Evolutionary conservation across 371 early-diverging fungal species (phyloP).

Genomic region (Rhizomucor miehei): DNA sequence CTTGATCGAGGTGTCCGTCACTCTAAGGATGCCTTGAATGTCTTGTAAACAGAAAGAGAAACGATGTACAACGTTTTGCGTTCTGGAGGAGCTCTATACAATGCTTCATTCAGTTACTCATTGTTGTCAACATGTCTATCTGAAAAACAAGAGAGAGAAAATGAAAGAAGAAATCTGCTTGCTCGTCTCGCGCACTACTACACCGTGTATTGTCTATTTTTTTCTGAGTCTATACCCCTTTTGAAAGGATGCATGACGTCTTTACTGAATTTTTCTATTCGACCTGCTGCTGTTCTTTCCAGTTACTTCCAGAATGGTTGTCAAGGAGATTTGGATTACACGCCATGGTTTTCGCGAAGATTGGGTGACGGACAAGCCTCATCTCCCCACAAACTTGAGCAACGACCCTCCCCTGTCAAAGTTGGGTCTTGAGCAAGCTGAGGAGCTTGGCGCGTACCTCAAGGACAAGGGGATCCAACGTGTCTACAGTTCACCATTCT

Average conservation of each 20-base stretch:
- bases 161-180: too few relatives aligned
- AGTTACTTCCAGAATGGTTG: slow-evolving; percentile 6
- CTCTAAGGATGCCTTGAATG: too few relatives aligned
- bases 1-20: too few relatives aligned
- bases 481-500: slow-evolving; percentile 38
- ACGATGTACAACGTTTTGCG: too few relatives aligned
- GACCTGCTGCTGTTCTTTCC: neutral
- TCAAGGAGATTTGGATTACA: slow-evolving; percentile 32
- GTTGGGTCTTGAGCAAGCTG: slow-evolving; percentile 30
- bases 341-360: slow-evolving; percentile 42
- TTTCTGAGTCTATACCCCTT: neutral
- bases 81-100: too few relatives aligned
- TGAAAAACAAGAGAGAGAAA: too few relatives aligned
- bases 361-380: slow-evolving; percentile 27
- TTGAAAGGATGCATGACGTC: neutral
- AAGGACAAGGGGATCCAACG: slow-evolving; percentile 27
- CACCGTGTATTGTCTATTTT: too few relatives aligned
- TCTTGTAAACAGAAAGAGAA: too few relatives aligned
- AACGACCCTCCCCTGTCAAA: slow-evolving; percentile 34
- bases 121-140: too few relatives aligned
- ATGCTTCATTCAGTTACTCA: too few relatives aligned
- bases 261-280: neutral
- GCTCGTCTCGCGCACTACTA: too few relatives aligned
- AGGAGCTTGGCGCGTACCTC: slow-evolving; percentile 23
- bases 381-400: slow-evolving; percentile 21